Conservation (phyloP, 768 basidiomycete species). For the Hypholoma fasciculare region DNA sequence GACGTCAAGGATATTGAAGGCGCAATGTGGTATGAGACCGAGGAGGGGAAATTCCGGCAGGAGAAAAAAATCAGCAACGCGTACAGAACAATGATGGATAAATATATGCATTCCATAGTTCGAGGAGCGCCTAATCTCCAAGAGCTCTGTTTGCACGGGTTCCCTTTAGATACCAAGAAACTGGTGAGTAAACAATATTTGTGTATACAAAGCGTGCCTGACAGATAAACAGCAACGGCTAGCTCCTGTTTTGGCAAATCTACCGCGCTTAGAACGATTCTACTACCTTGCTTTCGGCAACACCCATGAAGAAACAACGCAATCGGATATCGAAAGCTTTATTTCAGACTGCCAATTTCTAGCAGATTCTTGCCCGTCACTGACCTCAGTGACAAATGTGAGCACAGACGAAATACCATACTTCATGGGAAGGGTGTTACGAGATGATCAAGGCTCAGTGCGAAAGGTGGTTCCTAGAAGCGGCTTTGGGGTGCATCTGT, state of each 20-base stretch:
- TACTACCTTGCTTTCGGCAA: not conserved
- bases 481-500: not conserved
- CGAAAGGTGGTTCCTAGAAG: not conserved
- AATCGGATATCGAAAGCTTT: not conserved
- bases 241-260: not conserved
- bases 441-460: not conserved
- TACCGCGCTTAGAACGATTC: not conserved
- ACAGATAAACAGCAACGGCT: not conserved
- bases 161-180: not conserved
- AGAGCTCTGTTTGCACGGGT: conserved; percentile 3
- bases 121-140: conserved; percentile 13
- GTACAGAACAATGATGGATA: not conserved
- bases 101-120: conserved; percentile 13
- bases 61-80: not conserved
- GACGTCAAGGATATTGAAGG: conserved; percentile 6
- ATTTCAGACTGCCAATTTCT: not conserved
- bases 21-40: conserved; percentile 14
- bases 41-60: conserved; percentile 5
- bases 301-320: not conserved
- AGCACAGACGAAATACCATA: not conserved
- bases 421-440: not conserved
- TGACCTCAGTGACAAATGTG: not conserved
- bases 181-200: not conserved
- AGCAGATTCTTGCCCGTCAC: not conserved
- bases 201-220: not conserved